Evolutionary conservation across 2,329 filamentous ascomycete species (phyloP).

Genomic region (Trichoderma sp.): DNA sequence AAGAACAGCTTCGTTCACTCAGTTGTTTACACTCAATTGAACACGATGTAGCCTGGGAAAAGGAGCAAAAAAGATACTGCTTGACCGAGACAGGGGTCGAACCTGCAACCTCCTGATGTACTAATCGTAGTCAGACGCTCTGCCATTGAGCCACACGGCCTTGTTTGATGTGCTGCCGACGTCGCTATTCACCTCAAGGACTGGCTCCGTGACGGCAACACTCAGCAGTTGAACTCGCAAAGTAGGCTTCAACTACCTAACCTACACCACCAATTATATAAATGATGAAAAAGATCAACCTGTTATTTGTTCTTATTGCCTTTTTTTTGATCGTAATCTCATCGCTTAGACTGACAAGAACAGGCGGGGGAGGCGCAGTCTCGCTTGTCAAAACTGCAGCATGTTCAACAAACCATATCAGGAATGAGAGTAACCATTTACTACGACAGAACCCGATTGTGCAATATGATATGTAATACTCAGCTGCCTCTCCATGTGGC

Average conservation of each 20-base stretch:
- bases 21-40: not conserved
- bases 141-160: conserved; percentile 23
- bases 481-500: not conserved
- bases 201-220: not conserved
- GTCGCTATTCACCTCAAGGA: not conserved
- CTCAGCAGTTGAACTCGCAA: not conserved
- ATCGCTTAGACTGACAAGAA: not conserved
- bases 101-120: conserved; percentile 22
- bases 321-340: too few relatives aligned
- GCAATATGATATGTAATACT: not conserved
- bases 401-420: not conserved
- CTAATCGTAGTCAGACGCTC: conserved; percentile 22
- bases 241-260: not conserved
- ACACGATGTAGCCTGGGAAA: not conserved
- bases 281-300: not conserved
- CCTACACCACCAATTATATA: not conserved
- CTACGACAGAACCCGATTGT: not conserved
- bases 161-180: not conserved
- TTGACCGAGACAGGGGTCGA: conserved; percentile 23
- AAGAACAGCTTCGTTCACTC: not conserved
- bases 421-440: not conserved
- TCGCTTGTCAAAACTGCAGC: not conserved
- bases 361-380: not conserved
- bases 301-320: not conserved
- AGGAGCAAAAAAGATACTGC: not conserved